Evolutionary conservation across 169 alveolate species (phyloP).

Genomic region (Plasmodium gonderi): DNA sequence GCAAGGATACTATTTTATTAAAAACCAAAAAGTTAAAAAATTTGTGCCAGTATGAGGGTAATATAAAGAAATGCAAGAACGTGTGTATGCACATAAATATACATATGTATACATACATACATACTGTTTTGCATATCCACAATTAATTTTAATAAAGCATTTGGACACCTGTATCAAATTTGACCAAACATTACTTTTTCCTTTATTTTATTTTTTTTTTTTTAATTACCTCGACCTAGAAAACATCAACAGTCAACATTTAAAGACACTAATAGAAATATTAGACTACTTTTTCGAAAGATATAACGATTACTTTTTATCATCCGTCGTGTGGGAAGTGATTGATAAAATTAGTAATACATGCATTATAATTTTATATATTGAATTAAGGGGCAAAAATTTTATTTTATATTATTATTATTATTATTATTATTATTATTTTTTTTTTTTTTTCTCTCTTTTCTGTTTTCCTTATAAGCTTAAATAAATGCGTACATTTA

Average conservation of each 20-base stretch:
- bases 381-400: background rate
- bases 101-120: too few species aligned
- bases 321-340: slow-evolving; percentile 74
- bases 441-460: background rate
- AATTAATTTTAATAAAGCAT: too few species aligned
- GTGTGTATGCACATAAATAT: background rate
- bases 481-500: background rate
- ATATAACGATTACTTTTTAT: slow-evolving; percentile 48
- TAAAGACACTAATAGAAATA: slow-evolving; percentile 64
- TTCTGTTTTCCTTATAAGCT: background rate
- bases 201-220: slow-evolving; percentile 11
- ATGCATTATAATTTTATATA: slow-evolving; percentile 4
- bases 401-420: background rate
- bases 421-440: background rate
- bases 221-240: background rate
- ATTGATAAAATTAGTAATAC: slow-evolving; percentile 72
- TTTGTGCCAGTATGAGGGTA: slow-evolving; percentile 56
- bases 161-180: background rate
- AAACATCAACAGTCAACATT: slow-evolving; percentile 50
- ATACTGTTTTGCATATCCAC: too few species aligned
- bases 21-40: slow-evolving; percentile 66
- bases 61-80: background rate
- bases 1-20: slow-evolving; percentile 66
- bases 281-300: slow-evolving; percentile 53
- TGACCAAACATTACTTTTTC: background rate